Evolutionary conservation across 257 asterid genomes (phyloP), one percentile per base, ranked within the genome.

Genomic region (Prunella vulgaris): DNA sequence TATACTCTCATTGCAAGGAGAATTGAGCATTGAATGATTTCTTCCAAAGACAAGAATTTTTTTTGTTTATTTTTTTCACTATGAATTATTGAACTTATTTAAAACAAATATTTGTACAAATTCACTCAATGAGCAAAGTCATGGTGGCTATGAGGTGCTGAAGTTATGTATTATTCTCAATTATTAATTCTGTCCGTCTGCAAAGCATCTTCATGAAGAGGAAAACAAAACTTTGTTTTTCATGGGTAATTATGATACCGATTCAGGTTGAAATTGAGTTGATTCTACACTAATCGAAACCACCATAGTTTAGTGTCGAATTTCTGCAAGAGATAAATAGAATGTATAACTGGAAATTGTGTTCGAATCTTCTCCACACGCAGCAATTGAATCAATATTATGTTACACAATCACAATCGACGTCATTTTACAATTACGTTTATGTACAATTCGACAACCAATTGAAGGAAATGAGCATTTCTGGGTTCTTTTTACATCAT

Each of bases 1-100:
- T 76, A 81, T 88, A 40, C 82, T 89, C 49, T 69, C 46, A 13
- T 42, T 56, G 27, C 77, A 76, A 40, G 76, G 58, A 57, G 82
- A 79, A 64, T 59, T 73, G 37, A 57, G 20, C 33, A 74, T 66
- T 44, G 64, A 64, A 72, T 62, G 17, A 53, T 46, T 22, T 56
- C 38, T 8, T 18, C 24, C 3, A 38, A 32, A 1, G 42, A 5
- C 58, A 24, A 44, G 14, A 59, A n/a, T n/a, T n/a, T n/a, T n/a
- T n/a, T n/a, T n/a, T n/a, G n/a, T n/a, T n/a, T n/a, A n/a, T n/a
- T 12, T 21, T 21, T 44, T 7, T 28, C 0, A 3, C 20, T 3
- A 15, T 7, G 24, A 17, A 49, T 30, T 32, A 32, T 42, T 57
- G 3, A 10, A 5, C 37, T 32, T 32, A 32, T 32, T 32, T 32